These are phyloP conservation scores for Toxoplasma gondii DNA, from an alignment of 169 alveolate species.

Conservation along the genomic window DNA sequence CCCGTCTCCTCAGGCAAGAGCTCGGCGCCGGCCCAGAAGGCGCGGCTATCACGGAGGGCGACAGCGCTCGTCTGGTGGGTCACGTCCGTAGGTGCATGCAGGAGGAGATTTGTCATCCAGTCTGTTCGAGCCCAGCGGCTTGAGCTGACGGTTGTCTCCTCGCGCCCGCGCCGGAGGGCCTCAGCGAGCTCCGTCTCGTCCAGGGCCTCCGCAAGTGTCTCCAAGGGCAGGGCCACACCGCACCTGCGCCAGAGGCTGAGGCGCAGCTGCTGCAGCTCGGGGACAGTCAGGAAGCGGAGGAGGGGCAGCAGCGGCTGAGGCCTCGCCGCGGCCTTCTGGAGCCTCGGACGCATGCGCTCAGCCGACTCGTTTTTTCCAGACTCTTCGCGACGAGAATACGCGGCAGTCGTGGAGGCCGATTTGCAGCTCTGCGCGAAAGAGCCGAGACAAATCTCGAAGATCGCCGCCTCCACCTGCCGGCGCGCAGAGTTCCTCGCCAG, in stretches of 20 bases:
- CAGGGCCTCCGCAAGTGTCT: neutral
- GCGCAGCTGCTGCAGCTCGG: constrained; percentile 20
- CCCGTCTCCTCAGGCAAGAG: constrained; percentile 5
- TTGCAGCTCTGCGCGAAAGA: neutral
- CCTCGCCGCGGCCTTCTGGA: neutral
- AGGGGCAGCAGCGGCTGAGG: constrained; percentile 4
- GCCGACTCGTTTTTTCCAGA: neutral
- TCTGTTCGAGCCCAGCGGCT: constrained; percentile 27
- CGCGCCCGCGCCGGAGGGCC: constrained; percentile 9
- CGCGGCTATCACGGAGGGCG: neutral
- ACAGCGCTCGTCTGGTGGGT: neutral
- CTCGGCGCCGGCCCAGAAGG: constrained; percentile 10
- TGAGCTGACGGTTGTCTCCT: constrained; percentile 25
- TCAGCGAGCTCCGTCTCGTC: constrained; percentile 21
- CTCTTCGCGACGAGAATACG: neutral
- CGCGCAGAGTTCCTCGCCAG: neutral
- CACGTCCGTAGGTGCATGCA: constrained; percentile 41
- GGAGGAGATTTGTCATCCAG: constrained; percentile 20
- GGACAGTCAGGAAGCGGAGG: neutral
- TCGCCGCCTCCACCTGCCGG: constrained; percentile 27
- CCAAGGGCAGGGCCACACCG: neutral
- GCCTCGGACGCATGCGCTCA: neutral
- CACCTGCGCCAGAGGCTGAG: constrained; percentile 3
- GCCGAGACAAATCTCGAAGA: neutral
- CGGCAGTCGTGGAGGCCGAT: neutral